Conservation (phyloP, 371 early-diverging fungal genomes). For the Quaeritorhiza haematococci region DNA sequence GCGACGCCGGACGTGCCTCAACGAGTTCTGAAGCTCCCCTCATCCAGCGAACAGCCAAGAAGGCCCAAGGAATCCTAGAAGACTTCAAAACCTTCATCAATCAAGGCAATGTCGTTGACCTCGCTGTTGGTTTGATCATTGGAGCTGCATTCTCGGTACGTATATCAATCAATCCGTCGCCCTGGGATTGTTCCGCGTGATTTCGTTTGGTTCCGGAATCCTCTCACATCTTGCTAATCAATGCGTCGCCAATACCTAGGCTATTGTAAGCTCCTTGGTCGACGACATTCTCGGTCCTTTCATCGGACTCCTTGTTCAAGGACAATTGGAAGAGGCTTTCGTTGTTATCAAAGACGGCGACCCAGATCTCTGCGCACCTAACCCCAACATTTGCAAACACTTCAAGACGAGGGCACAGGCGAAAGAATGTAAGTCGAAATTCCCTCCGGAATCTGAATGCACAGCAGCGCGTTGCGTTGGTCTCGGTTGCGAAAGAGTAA, state of each 20-base stretch:
- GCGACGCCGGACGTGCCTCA: no score
- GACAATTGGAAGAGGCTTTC: slow-evolving; percentile 17
- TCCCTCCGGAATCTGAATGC: no score
- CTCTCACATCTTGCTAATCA: no score
- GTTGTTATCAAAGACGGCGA: slow-evolving; percentile 10
- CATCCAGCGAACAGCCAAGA: no score
- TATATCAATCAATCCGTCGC: no score
- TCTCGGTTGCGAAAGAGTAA: no score
- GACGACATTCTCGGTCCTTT: slow-evolving; percentile 12
- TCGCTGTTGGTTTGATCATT: slow-evolving; percentile 19
- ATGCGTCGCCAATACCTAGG: no score
- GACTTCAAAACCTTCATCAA: slow-evolving; percentile 15
- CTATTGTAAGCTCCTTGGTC: no score
- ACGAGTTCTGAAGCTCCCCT: no score
- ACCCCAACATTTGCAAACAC: background rate
- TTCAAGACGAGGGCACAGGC: slow-evolving; percentile 4
- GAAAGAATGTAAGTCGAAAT: background rate
- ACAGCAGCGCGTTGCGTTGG: no score
- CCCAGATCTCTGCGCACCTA: background rate
- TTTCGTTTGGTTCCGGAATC: no score
- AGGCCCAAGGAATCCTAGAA: background rate
- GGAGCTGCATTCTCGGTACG: slow-evolving; percentile 21
- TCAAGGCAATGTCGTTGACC: slow-evolving; percentile 12
- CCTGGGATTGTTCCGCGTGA: no score
- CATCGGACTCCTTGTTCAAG: slow-evolving; percentile 16